These are phyloP conservation scores for Backusella circina DNA, from an alignment of 192 early-diverging fungal species.

Conservation along the genomic window DNA sequence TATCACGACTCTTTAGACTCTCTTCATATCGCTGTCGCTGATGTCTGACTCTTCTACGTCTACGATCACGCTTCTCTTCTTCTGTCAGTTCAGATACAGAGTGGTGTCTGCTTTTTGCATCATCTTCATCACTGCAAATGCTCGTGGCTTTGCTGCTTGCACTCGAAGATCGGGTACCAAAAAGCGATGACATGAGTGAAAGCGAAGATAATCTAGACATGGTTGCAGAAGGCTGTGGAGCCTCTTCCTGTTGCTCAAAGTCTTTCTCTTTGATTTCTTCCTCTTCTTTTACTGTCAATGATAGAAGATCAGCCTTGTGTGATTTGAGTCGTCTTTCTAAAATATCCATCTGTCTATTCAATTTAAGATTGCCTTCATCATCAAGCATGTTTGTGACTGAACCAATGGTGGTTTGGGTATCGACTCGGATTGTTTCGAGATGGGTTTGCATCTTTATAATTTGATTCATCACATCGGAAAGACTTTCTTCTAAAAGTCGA, in stretches of 20 bases:
- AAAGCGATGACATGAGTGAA: constrained; percentile 17
- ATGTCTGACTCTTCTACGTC: constrained; percentile 13
- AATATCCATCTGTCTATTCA: constrained; percentile 18
- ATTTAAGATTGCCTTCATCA: not conserved
- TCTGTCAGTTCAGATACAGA: not conserved
- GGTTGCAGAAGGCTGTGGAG: not conserved
- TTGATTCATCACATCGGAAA: constrained; percentile 5
- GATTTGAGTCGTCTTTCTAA: constrained; percentile 15
- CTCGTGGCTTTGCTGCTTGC: not conserved
- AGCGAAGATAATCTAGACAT: constrained; percentile 21
- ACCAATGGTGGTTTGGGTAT: constrained; percentile 6
- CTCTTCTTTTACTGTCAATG: not conserved
- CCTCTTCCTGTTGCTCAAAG: not conserved
- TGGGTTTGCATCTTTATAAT: not conserved
- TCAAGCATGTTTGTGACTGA: not conserved
- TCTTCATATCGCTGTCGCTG: constrained; percentile 1
- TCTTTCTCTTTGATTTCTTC: not conserved
- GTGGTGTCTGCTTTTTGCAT: not conserved
- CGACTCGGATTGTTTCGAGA: constrained; percentile 5
- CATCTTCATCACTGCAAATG: not conserved
- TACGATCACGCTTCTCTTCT: not conserved
- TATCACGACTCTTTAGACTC: not conserved
- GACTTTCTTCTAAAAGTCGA: constrained; percentile 16
- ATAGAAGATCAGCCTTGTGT: not conserved
- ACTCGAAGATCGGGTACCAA: constrained; percentile 1